Base-by-base conservation (phyloP, 225 moss, liverwort and hornwort species). In the Physcomitrellopsis africana region DNA sequence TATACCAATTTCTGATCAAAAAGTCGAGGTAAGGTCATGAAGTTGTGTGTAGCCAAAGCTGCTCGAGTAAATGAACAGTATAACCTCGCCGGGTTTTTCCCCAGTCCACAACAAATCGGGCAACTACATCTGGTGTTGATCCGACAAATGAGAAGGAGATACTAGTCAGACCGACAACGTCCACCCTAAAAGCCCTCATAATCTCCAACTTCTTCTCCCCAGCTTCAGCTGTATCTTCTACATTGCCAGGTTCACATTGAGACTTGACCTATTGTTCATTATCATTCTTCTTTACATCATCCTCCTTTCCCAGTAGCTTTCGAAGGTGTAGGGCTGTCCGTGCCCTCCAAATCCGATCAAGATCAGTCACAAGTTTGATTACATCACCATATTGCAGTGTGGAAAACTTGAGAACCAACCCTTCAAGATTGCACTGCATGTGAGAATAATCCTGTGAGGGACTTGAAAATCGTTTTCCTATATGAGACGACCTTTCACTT, bases 21-120 rank as follows among this genome's bases (percentile, higher is more conserved):
- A 81, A 63, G 77, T 71, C 75, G 63, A 78, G 72, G 55, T 3
- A 65, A 82, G 51, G 61, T 56, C 81, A 60, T 76, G 94, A 95
- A 92, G 92, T 95, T 24, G 95, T 95, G 64, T 99, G 99, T 57
- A 93, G 99, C 95, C 99, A 99, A 68, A 99, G 92, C 78, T 95
- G 93, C 85, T 99, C 99, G 20, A 92, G 95, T 58, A 93, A 95
- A 51, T 93, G 94, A 52, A 99, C 89, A 53, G 93, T 93, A 80
- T 95, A 99, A 79, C 92, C 94, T 68, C 83, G 90, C 69, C 86
- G 91, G 63, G 84, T 85, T 52, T 64, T 84, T 85, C 91, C 92
- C 93, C 95, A 95, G 68, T 95, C 99, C 77, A 99, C 95, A 58
- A 95, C 92, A 84, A 99, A 99, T 45, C 95, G 90, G 62, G 92